Evolutionary conservation across 164 flowering plant species (phyloP), one percentile per base, ranked within the genome.

Genomic region (Dillenia turbinata): DNA sequence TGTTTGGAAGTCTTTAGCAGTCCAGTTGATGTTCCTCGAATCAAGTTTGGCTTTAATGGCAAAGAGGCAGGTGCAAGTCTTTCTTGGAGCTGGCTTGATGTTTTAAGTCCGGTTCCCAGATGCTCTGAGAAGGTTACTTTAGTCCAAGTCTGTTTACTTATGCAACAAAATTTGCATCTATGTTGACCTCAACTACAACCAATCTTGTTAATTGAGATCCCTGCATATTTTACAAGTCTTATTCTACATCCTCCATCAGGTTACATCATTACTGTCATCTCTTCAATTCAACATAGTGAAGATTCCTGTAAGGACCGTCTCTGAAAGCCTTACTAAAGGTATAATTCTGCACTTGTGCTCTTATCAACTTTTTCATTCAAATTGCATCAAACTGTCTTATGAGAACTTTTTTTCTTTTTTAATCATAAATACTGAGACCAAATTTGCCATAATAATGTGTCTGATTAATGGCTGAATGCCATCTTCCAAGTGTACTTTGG

Each of bases 61-160:
- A 74, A 78, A 56, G 73, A 72, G 64, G 62, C 69, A 54, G 61
- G 55, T 46, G 48, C 71, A 19, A 59, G 59, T 68, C 54, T 61
- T 67, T 44, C 71, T 47, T 95, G 97, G 99, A 71, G 59, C 73
- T 95, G 99, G 99, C 66, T 66, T 49, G 83, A 83, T 77, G 72
- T 92, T 46, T 72, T 83, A 48, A 82, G 84, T 69, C 94, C 92
- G 45, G 66, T 77, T 44, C 70, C 69, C 54, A 81, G 68, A 64
- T 82, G 75, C 71, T 73, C 94, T 49, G 85, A 84, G 60, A 83
- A 86, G 92, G 99, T 91, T 63, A 26, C 14, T 48, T 33, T 44
- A 47, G 10, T 55, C 22, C 22, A 19, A 19, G 22, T 19, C 1
- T 19, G 22, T 19, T 19, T 19, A 19, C 22, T 19, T 19, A 19